Conservation (phyloP, 2,329 filamentous ascomycete genomes). For the Pseudogymnoascus sp. region DNA sequence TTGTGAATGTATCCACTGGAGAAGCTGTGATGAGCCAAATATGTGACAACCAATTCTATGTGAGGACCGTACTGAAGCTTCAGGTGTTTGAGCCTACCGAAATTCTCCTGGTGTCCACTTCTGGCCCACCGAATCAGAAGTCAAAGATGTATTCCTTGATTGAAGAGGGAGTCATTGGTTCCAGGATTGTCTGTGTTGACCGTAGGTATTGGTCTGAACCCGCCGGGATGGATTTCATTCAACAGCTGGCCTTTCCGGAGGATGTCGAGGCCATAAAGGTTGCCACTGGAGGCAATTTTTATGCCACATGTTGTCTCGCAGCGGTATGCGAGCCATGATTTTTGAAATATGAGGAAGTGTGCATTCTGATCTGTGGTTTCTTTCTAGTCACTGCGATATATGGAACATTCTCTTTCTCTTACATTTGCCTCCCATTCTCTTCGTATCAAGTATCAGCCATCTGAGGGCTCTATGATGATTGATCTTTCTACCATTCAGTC, state of each 20-base stretch:
- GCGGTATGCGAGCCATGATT: slow-evolving; percentile 49
- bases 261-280: slow-evolving; percentile 76
- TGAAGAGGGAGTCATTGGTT: slow-evolving; percentile 58
- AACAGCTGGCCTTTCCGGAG: slow-evolving; percentile 67
- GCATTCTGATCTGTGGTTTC: background rate
- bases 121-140: slow-evolving; percentile 53
- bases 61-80: slow-evolving; percentile 80
- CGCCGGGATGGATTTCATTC: slow-evolving; percentile 66
- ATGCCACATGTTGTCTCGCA: slow-evolving; percentile 74
- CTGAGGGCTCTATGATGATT: slow-evolving; percentile 92
- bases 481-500: slow-evolving; percentile 80
- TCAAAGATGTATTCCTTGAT: slow-evolving; percentile 69
- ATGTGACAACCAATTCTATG: slow-evolving; percentile 86
- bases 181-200: slow-evolving; percentile 56
- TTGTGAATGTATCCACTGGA: slow-evolving; percentile 77
- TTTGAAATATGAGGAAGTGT: background rate
- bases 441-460: slow-evolving; percentile 76
- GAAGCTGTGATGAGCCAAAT: slow-evolving; percentile 85
- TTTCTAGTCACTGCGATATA: slow-evolving; percentile 65
- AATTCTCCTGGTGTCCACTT: slow-evolving; percentile 67
- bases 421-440: slow-evolving; percentile 72
- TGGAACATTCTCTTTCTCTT: slow-evolving; percentile 60
- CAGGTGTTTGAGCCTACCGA: slow-evolving; percentile 69
- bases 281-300: slow-evolving; percentile 73
- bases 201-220: slow-evolving; percentile 78